These are phyloP conservation scores for Oropetium thomaeum DNA, from an alignment of 176 grass and related monocot species.

Conservation along the genomic window DNA sequence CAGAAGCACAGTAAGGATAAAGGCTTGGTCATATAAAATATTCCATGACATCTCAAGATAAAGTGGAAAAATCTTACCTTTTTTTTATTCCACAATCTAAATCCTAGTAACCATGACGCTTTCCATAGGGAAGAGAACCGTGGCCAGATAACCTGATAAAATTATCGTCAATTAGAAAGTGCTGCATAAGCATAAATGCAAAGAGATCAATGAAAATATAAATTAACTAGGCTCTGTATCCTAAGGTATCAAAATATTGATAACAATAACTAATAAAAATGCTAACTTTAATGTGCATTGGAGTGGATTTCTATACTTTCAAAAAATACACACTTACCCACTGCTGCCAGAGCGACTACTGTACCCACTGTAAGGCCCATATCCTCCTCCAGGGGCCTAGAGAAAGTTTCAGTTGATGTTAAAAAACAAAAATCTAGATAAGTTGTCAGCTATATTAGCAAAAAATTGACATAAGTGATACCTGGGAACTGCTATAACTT, in stretches of 20 bases:
- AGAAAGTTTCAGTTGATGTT: conserved; percentile 37
- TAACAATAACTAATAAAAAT: background rate
- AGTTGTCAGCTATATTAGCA: background rate
- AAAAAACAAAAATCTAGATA: conserved; percentile 21
- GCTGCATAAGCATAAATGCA: background rate
- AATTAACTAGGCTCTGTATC: conserved; percentile 7
- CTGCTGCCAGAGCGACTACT: conserved; percentile 57
- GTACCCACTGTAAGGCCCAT: conserved; percentile 75
- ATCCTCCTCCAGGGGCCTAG: conserved; percentile 70
- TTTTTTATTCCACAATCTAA: conserved; percentile 6
- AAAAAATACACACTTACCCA: conserved; percentile 63
- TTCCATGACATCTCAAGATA: conserved; percentile 35
- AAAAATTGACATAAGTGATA: conserved; percentile 33
- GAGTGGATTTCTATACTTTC: background rate
- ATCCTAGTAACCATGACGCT: conserved; percentile 67
- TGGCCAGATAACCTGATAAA: conserved; percentile 56
- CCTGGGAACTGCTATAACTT: conserved; percentile 79
- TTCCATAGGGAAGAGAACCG: conserved; percentile 55
- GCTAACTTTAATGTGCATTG: background rate
- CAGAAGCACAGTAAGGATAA: conserved; percentile 31
- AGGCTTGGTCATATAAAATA: conserved; percentile 29
- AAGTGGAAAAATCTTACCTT: background rate
- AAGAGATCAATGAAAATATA: background rate
- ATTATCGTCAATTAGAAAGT: conserved; percentile 14
- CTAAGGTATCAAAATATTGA: background rate